Conservation (phyloP, 495 filamentous ascomycete genomes). For the Penicillium atrosanguineum region DNA sequence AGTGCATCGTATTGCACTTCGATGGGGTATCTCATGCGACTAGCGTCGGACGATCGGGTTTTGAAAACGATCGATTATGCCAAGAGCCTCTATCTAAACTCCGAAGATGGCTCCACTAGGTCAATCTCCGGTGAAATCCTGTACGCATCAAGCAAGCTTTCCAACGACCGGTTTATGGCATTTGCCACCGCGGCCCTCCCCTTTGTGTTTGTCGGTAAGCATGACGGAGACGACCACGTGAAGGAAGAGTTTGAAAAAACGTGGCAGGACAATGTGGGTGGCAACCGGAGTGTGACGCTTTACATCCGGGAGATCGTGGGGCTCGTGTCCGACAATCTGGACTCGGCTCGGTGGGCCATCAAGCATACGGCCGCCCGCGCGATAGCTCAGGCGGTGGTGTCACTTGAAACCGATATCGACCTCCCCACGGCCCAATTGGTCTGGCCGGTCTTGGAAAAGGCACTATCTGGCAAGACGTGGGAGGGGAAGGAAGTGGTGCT, state of each 20-base stretch:
- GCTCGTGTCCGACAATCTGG: conserved; percentile 62
- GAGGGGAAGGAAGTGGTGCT: conserved; percentile 88
- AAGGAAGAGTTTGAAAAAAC: conserved; percentile 72
- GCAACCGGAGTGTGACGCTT: conserved; percentile 72
- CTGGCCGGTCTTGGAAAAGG: conserved; percentile 80
- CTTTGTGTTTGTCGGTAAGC: conserved; percentile 82
- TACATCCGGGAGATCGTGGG: conserved; percentile 79
- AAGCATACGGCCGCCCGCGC: conserved; percentile 84
- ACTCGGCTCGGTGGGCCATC: conserved; percentile 80
- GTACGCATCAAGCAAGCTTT: conserved; percentile 76
- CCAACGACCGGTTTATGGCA: conserved; percentile 81
- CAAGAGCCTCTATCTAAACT: conserved; percentile 70
- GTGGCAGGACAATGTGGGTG: conserved; percentile 88
- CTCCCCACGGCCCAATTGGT: conserved; percentile 57
- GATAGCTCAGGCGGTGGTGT: conserved; percentile 68
- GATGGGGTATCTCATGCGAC: conserved; percentile 77
- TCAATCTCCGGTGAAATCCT: conserved; percentile 76
- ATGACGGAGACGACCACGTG: conserved; percentile 77
- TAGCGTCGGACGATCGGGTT: conserved; percentile 67
- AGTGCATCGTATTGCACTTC: conserved; percentile 80
- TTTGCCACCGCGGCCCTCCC: conserved; percentile 74
- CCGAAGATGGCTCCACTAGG: conserved; percentile 71
- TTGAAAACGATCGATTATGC: conserved; percentile 64
- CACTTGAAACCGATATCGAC: conserved; percentile 56
- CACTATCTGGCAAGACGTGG: conserved; percentile 85